Percentiles rank a stretch among this genome's conserved stretches.
phyloP scores from a whole-genome alignment of 2,329 filamentous ascomycete species.

The Fusarium sarcochroum region DNA sequence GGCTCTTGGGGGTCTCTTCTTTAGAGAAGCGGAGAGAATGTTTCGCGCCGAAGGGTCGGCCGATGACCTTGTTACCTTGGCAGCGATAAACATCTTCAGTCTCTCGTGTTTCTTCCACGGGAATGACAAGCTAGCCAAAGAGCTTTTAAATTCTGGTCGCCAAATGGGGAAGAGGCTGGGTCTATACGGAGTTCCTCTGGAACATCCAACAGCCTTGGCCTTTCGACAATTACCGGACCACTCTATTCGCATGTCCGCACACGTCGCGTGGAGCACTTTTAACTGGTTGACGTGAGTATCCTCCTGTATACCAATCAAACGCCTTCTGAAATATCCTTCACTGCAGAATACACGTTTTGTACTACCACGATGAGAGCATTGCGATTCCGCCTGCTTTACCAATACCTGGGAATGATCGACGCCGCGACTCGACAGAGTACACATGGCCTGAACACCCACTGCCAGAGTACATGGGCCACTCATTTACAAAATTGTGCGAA shows the following conservation, averaged over 20 bases:
- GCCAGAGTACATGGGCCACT: not conserved
- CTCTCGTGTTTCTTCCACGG: not conserved
- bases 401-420: not conserved
- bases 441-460: not conserved
- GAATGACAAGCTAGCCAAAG: not conserved
- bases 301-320: not conserved
- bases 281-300: slow-evolving; percentile 13
- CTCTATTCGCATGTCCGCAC: not conserved
- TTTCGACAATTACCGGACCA: slow-evolving; percentile 2
- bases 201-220: not conserved
- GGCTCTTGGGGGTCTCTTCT: not conserved
- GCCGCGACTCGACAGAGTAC: not conserved
- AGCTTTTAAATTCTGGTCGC: not conserved
- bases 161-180: not conserved
- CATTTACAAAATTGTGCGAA: not conserved
- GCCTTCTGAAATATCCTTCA: not conserved
- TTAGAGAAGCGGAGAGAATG: not conserved
- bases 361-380: not conserved
- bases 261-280: slow-evolving; percentile 9
- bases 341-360: slow-evolving; percentile 3
- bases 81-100: slow-evolving; percentile 9
- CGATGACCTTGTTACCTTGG: not conserved
- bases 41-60: not conserved
- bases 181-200: not conserved
- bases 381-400: not conserved